These are phyloP conservation scores for Phenoliferia sp. DNA, from an alignment of 1,284 basidiomycete species.

Conservation along the genomic window DNA sequence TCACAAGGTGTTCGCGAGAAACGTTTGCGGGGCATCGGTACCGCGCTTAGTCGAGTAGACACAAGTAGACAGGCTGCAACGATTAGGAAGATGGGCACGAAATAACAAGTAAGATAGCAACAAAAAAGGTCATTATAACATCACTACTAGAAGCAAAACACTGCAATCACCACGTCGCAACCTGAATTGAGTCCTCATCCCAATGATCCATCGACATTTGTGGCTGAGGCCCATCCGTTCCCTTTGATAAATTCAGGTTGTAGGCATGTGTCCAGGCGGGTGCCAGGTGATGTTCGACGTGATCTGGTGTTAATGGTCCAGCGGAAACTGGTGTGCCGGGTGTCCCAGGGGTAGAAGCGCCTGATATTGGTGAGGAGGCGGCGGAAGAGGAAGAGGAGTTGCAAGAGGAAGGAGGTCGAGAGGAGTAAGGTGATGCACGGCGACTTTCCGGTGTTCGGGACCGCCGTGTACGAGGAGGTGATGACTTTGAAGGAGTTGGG, in stretches of 20 bases:
- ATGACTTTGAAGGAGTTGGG: too few species aligned
- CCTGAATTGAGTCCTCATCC: not conserved
- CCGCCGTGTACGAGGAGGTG: constrained; percentile 1
- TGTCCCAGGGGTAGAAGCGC: constrained; percentile 15
- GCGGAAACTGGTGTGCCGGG: constrained; percentile 19
- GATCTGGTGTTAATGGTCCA: constrained; percentile 25
- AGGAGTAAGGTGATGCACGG: constrained; percentile 7
- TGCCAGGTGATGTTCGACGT: constrained; percentile 2
- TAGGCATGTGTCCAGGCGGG: not conserved
- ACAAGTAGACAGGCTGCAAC: too few species aligned
- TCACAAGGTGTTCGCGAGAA: too few species aligned
- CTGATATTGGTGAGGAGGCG: constrained; percentile 18
- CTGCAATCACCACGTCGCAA: not conserved
- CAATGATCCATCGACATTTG: not conserved
- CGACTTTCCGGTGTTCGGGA: not conserved
- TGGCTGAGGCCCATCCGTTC: not conserved
- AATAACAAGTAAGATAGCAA: too few species aligned
- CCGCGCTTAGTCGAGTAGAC: too few species aligned
- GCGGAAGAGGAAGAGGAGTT: constrained; percentile 23
- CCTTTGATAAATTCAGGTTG: not conserved
- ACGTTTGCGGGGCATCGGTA: too few species aligned
- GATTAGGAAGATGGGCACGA: too few species aligned
- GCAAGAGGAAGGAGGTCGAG: constrained; percentile 7
- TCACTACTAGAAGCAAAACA: not conserved
- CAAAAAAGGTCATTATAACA: too few species aligned